These are phyloP conservation scores for Cladophialophora psammophila DNA, from an alignment of 2,329 filamentous ascomycete species.

Conservation along the genomic window DNA sequence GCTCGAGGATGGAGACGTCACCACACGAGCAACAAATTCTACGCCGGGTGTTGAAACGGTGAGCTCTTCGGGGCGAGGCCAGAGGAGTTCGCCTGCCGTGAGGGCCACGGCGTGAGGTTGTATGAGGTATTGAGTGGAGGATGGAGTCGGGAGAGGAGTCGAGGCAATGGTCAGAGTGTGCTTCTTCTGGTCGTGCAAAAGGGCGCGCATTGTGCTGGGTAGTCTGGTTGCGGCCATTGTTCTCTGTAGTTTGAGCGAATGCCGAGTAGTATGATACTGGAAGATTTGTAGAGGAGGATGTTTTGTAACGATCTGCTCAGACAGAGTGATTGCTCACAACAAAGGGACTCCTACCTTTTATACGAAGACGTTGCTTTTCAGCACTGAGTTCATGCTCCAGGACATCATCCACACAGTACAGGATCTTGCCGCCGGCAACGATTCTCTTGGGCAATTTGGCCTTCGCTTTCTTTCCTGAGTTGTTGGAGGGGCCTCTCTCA, in stretches of 20 bases:
- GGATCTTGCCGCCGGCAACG: background rate
- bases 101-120: constrained; percentile 50
- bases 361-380: background rate
- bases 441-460: background rate
- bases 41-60: constrained; percentile 49
- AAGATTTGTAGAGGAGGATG: background rate
- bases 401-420: background rate
- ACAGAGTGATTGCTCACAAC: background rate
- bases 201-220: constrained; percentile 33
- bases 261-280: background rate
- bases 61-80: constrained; percentile 45
- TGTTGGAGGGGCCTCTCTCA: background rate
- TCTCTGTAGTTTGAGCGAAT: background rate
- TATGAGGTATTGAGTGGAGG: constrained; percentile 49
- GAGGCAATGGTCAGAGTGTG: constrained; percentile 37
- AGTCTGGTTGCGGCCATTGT: constrained; percentile 24
- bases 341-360: background rate
- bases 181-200: constrained; percentile 30
- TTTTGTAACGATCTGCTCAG: background rate
- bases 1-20: constrained; percentile 43
- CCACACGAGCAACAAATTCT: constrained; percentile 53
- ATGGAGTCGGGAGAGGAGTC: constrained; percentile 39
- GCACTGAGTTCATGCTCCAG: background rate
- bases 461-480: background rate
- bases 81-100: constrained; percentile 54